Percentiles rank a stretch among this genome's conserved stretches.
Evolutionary conservation across 768 basidiomycete species (phyloP).

Genomic region (Mycena latifolia): DNA sequence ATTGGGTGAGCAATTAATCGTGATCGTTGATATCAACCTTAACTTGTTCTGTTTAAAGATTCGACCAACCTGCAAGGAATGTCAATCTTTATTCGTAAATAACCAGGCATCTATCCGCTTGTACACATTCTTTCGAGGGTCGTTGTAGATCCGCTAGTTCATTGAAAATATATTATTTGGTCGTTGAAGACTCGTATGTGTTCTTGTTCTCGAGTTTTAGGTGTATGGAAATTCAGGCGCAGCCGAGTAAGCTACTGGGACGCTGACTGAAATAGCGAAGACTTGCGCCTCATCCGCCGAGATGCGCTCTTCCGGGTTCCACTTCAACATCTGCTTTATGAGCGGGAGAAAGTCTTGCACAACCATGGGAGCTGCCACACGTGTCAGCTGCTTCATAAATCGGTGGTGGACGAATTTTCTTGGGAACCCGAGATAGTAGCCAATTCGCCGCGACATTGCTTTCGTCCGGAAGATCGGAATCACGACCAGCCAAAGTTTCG

Average conservation of each 20-base stretch:
- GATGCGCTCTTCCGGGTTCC: not conserved
- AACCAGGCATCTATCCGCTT: too few relatives aligned
- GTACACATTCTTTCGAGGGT: too few relatives aligned
- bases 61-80: constrained; percentile 29
- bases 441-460: not conserved
- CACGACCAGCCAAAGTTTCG: too few relatives aligned
- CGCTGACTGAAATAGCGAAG: not conserved
- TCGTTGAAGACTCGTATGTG: too few relatives aligned
- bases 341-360: not conserved
- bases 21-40: not conserved
- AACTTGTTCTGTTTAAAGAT: constrained; percentile 28
- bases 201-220: too few relatives aligned
- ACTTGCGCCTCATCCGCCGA: not conserved
- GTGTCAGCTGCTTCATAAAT: not conserved
- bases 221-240: too few relatives aligned
- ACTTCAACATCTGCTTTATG: constrained; percentile 7
- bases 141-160: too few relatives aligned
- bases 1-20: constrained; percentile 41
- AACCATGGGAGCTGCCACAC: not conserved
- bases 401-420: too few relatives aligned
- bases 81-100: constrained; percentile 27
- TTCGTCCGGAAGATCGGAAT: not conserved
- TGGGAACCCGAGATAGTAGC: not conserved
- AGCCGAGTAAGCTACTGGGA: too few relatives aligned
- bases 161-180: too few relatives aligned